phyloP scores from a whole-genome alignment of 331 rosid species.

The Stylosanthes scabra region DNA sequence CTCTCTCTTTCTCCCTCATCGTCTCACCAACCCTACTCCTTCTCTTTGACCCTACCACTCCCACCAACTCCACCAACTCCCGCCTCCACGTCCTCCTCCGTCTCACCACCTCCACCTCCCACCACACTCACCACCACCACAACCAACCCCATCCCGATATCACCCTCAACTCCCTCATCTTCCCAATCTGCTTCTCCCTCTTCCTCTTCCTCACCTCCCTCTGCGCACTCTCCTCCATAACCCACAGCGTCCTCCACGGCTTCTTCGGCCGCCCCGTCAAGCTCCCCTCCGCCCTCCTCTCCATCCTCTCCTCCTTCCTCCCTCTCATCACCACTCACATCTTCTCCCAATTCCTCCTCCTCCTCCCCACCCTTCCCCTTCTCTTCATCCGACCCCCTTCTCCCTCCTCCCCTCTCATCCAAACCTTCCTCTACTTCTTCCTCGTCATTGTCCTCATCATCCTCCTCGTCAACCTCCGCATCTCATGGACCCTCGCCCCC shows the following conservation, averaged over 20 bases:
- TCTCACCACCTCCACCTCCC: slow-evolving; percentile 29
- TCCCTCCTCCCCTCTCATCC: slow-evolving; percentile 34
- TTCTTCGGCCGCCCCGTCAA: slow-evolving; percentile 85
- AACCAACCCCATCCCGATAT: not conserved
- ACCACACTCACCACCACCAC: not conserved
- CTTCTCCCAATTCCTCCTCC: slow-evolving; percentile 37
- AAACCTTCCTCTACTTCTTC: slow-evolving; percentile 1
- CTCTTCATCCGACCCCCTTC: slow-evolving; percentile 21
- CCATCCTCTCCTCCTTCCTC: slow-evolving; percentile 49
- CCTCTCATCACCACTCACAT: slow-evolving; percentile 50
- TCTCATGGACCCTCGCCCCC: slow-evolving; percentile 49
- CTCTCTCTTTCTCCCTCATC: slow-evolving; percentile 65
- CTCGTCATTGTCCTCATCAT: slow-evolving; percentile 13
- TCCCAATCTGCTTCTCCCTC: slow-evolving; percentile 41
- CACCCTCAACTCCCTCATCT: slow-evolving; percentile 9
- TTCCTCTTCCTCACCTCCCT: slow-evolving; percentile 47
- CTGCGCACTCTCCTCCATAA: slow-evolving; percentile 62
- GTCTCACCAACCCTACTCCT: slow-evolving; percentile 56
- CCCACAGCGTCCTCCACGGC: slow-evolving; percentile 73
- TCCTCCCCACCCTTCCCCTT: not conserved
- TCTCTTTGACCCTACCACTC: slow-evolving; percentile 39
- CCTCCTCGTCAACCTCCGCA: slow-evolving; percentile 47
- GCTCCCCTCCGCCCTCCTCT: slow-evolving; percentile 54
- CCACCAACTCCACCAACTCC: slow-evolving; percentile 36
- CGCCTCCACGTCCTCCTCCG: slow-evolving; percentile 38